Conservation (phyloP, 1,284 basidiomycete species). For the Blastosporella zonata region DNA sequence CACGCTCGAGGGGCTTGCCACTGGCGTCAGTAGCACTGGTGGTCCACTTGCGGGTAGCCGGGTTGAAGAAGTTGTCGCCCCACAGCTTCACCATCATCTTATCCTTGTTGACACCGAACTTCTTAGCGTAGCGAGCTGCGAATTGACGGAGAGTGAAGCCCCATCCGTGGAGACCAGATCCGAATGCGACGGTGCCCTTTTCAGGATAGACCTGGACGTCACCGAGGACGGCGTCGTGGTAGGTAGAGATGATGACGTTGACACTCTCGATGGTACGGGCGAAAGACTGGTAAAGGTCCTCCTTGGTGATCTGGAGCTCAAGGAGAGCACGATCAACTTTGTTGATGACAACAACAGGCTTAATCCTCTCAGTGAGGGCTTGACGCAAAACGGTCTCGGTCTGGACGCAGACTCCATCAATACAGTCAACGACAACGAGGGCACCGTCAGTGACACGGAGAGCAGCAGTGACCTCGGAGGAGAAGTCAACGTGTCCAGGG, state of each 20-base stretch:
- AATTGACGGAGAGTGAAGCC: conserved; percentile 99
- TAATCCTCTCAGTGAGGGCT: conserved; percentile 97
- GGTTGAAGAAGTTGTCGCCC: conserved; percentile 99
- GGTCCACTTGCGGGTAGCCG: conserved; percentile 96
- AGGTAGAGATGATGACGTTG: conserved; percentile 99
- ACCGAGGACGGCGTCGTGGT: conserved; percentile 92
- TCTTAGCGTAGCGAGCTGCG: conserved; percentile 93
- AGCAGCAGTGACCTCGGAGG: conserved; percentile 98
- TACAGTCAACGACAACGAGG: conserved; percentile 98
- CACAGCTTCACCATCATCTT: conserved; percentile 99
- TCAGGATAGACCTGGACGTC: conserved; percentile 99
- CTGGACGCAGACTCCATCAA: conserved; percentile 99
- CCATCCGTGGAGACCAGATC: conserved; percentile 99
- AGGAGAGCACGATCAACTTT: conserved; percentile 99
- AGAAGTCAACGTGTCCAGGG: conserved; percentile 99
- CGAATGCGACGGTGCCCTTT: conserved; percentile 98
- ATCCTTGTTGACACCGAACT: conserved; percentile 98
- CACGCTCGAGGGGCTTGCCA: conserved; percentile 88
- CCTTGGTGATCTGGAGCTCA: conserved; percentile 97
- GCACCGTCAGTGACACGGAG: conserved; percentile 99
- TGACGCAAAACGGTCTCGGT: conserved; percentile 99
- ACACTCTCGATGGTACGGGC: conserved; percentile 96
- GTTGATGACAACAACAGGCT: conserved; percentile 99
- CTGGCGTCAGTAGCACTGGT: conserved; percentile 78
- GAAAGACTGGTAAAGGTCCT: conserved; percentile 98